phyloP scores from a whole-genome alignment of 2,329 filamentous ascomycete genomes.

The Tolypocladium guangdongense region DNA sequence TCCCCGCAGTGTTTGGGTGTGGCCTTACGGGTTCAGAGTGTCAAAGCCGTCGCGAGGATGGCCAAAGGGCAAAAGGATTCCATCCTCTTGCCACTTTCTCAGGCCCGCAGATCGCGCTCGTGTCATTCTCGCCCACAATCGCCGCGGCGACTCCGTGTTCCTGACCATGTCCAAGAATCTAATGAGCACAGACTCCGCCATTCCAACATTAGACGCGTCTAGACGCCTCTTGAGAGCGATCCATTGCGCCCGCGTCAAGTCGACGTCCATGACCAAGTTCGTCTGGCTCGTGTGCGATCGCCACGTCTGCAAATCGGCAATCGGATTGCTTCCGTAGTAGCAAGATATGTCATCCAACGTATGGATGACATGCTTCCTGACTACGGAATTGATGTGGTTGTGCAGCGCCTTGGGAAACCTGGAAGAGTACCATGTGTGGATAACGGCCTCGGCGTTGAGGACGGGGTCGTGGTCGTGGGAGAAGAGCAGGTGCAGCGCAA shows the following conservation, averaged over 20 bases:
- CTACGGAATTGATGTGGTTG: slow-evolving; percentile 6
- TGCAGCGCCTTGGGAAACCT: slow-evolving; percentile 5
- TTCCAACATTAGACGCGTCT: background rate
- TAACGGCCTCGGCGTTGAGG: slow-evolving; percentile 11
- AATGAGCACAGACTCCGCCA: background rate
- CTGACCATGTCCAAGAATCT: slow-evolving; percentile 5
- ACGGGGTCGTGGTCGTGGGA: slow-evolving; percentile 3
- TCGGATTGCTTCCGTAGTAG: background rate
- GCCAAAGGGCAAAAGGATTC: slow-evolving; percentile 12
- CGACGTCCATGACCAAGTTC: slow-evolving; percentile 1
- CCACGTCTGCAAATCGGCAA: background rate
- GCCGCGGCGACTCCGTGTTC: slow-evolving; percentile 1
- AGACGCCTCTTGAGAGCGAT: background rate
- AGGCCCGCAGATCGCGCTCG: slow-evolving; percentile 6
- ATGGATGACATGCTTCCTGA: background rate
- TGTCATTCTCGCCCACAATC: slow-evolving; percentile 7
- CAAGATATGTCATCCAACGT: background rate
- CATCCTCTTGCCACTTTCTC: slow-evolving; percentile 11
- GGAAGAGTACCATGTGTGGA: slow-evolving; percentile 16
- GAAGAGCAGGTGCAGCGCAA: slow-evolving; percentile 7
- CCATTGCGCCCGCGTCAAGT: slow-evolving; percentile 5
- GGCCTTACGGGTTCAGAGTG: slow-evolving; percentile 12
- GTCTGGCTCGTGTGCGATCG: slow-evolving; percentile 1
- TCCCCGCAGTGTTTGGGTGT: background rate
- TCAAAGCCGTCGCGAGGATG: slow-evolving; percentile 8